Conservation (phyloP, 1,284 basidiomycete genomes). For the Puccinia hordei region DNA sequence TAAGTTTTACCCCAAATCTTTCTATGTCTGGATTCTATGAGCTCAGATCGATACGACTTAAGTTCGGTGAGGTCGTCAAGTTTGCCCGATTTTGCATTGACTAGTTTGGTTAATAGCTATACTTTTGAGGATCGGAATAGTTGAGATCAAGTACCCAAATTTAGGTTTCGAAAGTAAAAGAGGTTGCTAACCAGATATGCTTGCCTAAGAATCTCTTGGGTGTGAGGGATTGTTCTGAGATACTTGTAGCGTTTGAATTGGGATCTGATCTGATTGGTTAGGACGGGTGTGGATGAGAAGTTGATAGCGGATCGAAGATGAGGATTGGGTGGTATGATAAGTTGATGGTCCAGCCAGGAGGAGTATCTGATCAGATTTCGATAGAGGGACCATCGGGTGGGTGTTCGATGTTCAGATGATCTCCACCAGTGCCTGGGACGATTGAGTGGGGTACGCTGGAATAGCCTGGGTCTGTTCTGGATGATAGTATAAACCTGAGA, state of each 20-base stretch:
- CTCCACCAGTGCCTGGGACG: slow-evolving; percentile 5
- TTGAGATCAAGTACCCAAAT: not conserved
- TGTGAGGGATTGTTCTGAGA: slow-evolving; percentile 9
- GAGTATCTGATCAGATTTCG: slow-evolving; percentile 8
- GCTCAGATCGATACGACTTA: not conserved
- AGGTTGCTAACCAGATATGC: slow-evolving; percentile 6
- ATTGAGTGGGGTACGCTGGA: not conserved
- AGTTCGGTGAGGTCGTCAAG: not conserved
- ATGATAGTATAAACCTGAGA: slow-evolving; percentile 15
- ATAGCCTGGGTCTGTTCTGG: slow-evolving; percentile 20
- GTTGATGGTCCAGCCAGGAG: not conserved
- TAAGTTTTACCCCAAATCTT: slow-evolving; percentile 18
- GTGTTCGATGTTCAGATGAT: not conserved
- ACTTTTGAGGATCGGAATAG: not conserved
- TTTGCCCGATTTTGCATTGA: not conserved
- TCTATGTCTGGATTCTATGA: not conserved
- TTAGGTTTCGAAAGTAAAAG: not conserved
- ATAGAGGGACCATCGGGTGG: slow-evolving; percentile 29
- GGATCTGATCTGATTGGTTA: slow-evolving; percentile 23
- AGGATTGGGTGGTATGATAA: not conserved
- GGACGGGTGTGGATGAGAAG: slow-evolving; percentile 26
- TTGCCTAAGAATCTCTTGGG: slow-evolving; percentile 29
- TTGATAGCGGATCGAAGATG: not conserved
- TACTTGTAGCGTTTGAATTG: not conserved
- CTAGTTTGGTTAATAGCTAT: slow-evolving; percentile 26